Evolutionary conservation across 2,329 filamentous ascomycete genomes (phyloP).

Genomic region (Cercospora sp.): DNA sequence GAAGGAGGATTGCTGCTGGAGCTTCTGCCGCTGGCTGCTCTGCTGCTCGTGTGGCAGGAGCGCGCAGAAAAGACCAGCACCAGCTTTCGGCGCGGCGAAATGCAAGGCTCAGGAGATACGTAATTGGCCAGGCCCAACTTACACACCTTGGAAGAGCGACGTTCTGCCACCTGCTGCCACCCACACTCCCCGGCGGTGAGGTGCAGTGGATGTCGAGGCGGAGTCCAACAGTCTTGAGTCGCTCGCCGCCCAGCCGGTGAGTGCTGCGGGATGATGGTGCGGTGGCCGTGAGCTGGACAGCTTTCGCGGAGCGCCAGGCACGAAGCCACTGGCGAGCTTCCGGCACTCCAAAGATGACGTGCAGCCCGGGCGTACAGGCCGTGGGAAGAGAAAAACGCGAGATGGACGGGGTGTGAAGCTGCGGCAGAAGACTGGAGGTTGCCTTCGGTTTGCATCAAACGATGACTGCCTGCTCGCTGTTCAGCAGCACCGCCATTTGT

Average conservation of each 20-base stretch:
- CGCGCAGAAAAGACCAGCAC: background rate
- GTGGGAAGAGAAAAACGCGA: background rate
- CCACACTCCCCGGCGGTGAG: background rate
- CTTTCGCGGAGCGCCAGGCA: conserved; percentile 2
- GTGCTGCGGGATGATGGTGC: background rate
- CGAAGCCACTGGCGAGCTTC: background rate
- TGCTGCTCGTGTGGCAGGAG: background rate
- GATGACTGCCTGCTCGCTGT: background rate
- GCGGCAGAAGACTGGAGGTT: background rate
- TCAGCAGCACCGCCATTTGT: too few relatives aligned
- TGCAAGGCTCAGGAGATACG: conserved; percentile 7
- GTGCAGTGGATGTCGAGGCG: background rate
- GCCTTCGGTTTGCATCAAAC: background rate
- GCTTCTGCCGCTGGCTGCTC: background rate
- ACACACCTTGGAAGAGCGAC: conserved; percentile 2
- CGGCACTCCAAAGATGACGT: conserved; percentile 3
- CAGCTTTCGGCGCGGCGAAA: background rate
- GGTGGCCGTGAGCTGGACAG: background rate
- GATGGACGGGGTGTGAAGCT: background rate
- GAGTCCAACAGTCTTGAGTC: background rate
- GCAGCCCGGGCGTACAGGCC: background rate
- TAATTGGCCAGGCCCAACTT: conserved; percentile 2
- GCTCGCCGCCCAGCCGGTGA: background rate
- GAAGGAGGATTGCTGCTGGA: background rate
- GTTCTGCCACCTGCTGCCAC: background rate